Base-by-base conservation (phyloP, 2,329 filamentous ascomycete genomes). In the Pseudogymnoascus verrucosus region DNA sequence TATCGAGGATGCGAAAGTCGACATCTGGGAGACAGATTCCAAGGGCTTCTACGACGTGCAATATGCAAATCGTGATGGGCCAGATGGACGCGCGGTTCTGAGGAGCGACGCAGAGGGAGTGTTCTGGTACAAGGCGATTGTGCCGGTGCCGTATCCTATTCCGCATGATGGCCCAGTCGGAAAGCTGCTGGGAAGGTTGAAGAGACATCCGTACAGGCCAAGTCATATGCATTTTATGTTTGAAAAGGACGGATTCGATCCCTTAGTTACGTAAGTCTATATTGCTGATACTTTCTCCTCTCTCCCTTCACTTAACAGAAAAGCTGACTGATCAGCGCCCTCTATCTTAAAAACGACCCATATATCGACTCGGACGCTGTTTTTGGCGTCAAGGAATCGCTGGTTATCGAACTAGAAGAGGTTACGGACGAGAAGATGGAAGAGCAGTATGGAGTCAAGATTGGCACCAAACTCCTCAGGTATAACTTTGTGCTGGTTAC, bases 191-290 rank as follows among this genome's bases (percentile, higher is more conserved):
- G 77, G 78, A 72, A 74, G 77, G 70, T 73, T 95, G 69, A 80
- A 82, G 14, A 79, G 91, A n/a, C 91, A 95, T 76, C 85, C 86
- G 63, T 93, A 86, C 78, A 78, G 90, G 62, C 90, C 90, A 1
- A 84, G 86, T 19, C 90, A 95, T 74, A 84, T 93, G 80, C 90
- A 95, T 74, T 95, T 95, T 71, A 95, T 96, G 89, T 92, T 96
- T 76, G 85, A 88, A 72, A 92, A 91, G 78, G 75, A 12, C 34
- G 34, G 34, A 5, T 36, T 14, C 11, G 34, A 36, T 14, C 34
- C 34, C 11, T 36, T 36, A 5, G 34, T 36, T 4, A 36, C 34
- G 34, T 36, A 36, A 36, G 34, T 12, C 34, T 36, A 36, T 34
- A 34, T 34, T 10, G 8, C 3, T 8, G 31, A 34, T 34, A 8